Evolutionary conservation across 331 rosid genomes (phyloP), one percentile per base, ranked within the genome.

Genomic region (Erythrophleum ivorense): DNA sequence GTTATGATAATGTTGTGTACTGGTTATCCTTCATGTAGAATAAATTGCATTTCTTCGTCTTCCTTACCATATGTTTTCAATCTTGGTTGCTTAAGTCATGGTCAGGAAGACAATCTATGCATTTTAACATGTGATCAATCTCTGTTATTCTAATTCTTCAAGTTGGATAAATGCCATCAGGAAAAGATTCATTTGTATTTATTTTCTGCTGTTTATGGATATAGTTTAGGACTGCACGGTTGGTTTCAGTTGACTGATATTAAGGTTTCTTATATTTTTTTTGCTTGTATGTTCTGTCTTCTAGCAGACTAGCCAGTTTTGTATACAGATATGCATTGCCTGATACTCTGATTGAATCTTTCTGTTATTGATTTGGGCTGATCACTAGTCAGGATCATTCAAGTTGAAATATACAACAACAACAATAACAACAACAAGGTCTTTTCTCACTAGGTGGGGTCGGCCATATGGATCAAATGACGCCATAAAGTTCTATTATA

Each of bases 1-100:
- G 55, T 60, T 78, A 34, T 59, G 68, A 69, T 66, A 67, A 19
- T 73, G 36, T 58, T 72, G 29, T 57, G 45, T 66, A 62, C 71
- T 36, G 65, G 46, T 64, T 24, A 21, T 60, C 31, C 31, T 54
- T 50, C 50, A 31, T 63, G 41, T 18, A 21, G 34, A 5, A 58
- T 58, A 21, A 58, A 58, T 58, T 21, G 34, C 24, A 19, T 58
- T 21, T 62, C 36, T 78, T 58, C 60, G 49, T 73, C 15, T 71
- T 52, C 8, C 78, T 38, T 65, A 71, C 46, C 53, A 54, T 53
- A 18, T 33, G 64, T 45, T 71, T 59, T 52, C n/a, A 71, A 16
- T 49, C 34, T 43, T 79, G 81, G 52, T 16, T 58, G 62, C 60
- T 75, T 55, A 15, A 24, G 50, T 69, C 45, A 58, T 38, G 57